Evolutionary conservation across 192 early-diverging fungal species (phyloP).

Genomic region (Podila verticillata): DNA sequence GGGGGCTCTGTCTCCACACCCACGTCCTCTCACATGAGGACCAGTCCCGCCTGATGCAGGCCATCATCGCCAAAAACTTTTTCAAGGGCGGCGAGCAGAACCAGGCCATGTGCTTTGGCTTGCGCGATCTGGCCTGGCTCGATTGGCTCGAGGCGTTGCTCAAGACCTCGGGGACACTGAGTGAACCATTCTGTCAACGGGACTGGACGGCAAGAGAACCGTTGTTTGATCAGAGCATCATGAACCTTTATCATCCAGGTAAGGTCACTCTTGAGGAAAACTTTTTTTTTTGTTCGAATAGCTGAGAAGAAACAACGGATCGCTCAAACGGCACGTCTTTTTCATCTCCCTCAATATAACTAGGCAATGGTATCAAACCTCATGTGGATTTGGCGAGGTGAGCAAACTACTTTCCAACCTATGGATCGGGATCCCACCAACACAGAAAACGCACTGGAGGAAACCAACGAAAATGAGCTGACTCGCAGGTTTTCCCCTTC

Average conservation of each 20-base stretch:
- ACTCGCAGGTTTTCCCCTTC: too few species aligned
- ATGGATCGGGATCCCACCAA: background rate
- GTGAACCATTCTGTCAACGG: conserved; percentile 13
- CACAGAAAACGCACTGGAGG: too few species aligned
- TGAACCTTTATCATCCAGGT: conserved; percentile 57
- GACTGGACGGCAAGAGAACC: conserved; percentile 38
- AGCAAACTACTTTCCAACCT: background rate
- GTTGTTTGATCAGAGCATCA: conserved; percentile 64
- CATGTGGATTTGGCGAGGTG: conserved; percentile 63
- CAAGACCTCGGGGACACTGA: background rate
- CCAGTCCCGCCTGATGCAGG: conserved; percentile 25
- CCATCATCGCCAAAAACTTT: conserved; percentile 40
- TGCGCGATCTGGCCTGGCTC: conserved; percentile 47
- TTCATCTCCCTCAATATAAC: background rate
- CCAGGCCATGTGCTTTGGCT: conserved; percentile 63
- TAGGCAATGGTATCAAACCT: conserved; percentile 58
- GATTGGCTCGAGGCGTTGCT: conserved; percentile 28
- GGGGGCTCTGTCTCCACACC: conserved; percentile 21
- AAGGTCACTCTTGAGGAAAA: background rate
- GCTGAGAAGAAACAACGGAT: background rate
- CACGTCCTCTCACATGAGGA: conserved; percentile 30
- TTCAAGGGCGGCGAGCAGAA: conserved; percentile 50
- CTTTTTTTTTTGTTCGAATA: background rate
- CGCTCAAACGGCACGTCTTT: background rate
- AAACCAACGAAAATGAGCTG: too few species aligned